Percentiles rank a stretch among this genome's conserved stretches.
Evolutionary conservation across 2,329 filamentous ascomycete genomes (phyloP).

Genomic region (Dactylonectria macrodidyma): DNA sequence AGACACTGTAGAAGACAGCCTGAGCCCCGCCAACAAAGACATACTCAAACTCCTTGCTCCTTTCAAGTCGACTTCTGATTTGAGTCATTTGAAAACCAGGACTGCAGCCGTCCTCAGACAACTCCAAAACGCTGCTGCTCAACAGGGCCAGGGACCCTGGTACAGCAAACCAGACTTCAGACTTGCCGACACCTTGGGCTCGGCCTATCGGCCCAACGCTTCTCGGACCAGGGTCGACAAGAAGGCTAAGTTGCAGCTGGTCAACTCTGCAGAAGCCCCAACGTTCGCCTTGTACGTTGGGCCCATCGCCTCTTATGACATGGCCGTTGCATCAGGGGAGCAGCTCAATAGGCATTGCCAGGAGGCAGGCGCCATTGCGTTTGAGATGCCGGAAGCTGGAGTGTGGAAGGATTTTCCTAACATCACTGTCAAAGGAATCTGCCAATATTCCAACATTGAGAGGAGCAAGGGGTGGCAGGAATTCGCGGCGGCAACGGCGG

Average conservation of each 20-base stretch:
- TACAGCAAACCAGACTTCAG: too few relatives aligned
- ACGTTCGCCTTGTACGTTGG: constrained; percentile 52
- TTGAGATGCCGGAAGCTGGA: constrained; percentile 23
- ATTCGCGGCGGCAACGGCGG: constrained; percentile 21
- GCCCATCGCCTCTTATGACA: constrained; percentile 54
- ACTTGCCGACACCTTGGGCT: too few relatives aligned
- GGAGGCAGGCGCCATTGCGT: neutral
- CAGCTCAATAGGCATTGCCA: constrained; percentile 23
- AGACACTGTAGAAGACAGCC: constrained; percentile 41
- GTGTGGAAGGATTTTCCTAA: constrained; percentile 12
- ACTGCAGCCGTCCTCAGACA: too few relatives aligned
- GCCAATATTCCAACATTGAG: constrained; percentile 21
- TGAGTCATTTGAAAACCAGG: too few relatives aligned
- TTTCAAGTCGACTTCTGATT: too few relatives aligned
- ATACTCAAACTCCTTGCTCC: too few relatives aligned
- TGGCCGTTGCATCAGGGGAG: constrained; percentile 54
- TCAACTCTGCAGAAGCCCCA: too few relatives aligned
- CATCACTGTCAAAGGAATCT: constrained; percentile 12
- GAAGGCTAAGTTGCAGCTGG: too few relatives aligned
- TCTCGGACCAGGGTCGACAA: too few relatives aligned
- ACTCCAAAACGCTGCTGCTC: too few relatives aligned
- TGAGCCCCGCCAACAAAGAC: constrained; percentile 14
- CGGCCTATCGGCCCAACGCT: too few relatives aligned
- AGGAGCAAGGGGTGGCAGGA: constrained; percentile 22
- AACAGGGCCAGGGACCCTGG: too few relatives aligned